Percentiles rank a stretch among this genome's conserved stretches.
Conservation (phyloP, 108 stramenopile species). For the Epipyxis sp. region DNA sequence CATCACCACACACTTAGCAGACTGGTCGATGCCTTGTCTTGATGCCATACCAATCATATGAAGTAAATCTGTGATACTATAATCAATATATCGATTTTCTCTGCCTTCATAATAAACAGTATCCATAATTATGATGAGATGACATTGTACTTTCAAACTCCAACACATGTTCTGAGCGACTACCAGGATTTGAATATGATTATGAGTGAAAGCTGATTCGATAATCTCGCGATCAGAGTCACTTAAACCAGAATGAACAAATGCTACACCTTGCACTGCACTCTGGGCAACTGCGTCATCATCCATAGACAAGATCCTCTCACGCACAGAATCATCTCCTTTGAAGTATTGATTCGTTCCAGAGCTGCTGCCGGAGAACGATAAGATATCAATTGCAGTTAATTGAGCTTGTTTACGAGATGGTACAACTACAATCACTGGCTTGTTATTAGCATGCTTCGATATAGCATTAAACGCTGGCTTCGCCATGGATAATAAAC, state of each 20-base stretch:
- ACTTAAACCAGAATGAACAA: constrained; percentile 81
- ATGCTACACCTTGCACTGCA: constrained; percentile 77
- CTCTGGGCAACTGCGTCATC: constrained; percentile 83
- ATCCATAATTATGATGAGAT: constrained; percentile 88
- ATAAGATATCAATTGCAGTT: constrained; percentile 94
- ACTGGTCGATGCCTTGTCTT: constrained; percentile 63
- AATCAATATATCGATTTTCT: constrained; percentile 83
- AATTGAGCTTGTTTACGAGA: constrained; percentile 92
- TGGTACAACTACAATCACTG: constrained; percentile 75
- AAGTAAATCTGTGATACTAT: constrained; percentile 80
- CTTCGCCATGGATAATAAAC: constrained; percentile 64
- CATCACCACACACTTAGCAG: constrained; percentile 77
- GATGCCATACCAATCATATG: constrained; percentile 92
- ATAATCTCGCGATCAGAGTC: constrained; percentile 72
- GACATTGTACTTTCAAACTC: constrained; percentile 66
- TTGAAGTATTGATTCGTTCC: too few relatives aligned
- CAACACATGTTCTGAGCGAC: constrained; percentile 79
- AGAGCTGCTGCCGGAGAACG: constrained; percentile 56
- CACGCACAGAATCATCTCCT: too few relatives aligned
- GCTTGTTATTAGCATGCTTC: too few relatives aligned
- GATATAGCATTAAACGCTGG: constrained; percentile 83
- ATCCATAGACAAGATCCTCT: constrained; percentile 37
- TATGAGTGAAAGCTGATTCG: constrained; percentile 60
- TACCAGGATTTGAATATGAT: constrained; percentile 63
- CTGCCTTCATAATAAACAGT: constrained; percentile 90